Conservation (phyloP, 306 rosid genomes). For the Potentilla sterilis region DNA sequence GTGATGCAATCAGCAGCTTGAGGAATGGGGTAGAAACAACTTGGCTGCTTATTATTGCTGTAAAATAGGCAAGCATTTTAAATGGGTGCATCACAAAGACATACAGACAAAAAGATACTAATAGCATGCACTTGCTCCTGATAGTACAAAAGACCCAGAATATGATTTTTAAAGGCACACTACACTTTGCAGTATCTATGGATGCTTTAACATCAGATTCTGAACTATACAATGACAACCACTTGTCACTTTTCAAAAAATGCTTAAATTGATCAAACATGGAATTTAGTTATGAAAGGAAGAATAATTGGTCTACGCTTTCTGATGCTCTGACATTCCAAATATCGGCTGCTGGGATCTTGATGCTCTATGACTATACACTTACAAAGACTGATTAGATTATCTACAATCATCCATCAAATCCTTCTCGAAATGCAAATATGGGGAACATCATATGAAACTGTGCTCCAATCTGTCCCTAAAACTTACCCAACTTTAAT, state of each 20-base stretch:
- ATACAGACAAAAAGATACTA: slow-evolving; percentile 2
- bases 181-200: neutral
- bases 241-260: neutral
- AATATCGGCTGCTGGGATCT: neutral
- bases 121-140: slow-evolving; percentile 6
- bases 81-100: slow-evolving; percentile 9
- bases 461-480: neutral
- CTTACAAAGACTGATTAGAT: neutral
- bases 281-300: neutral
- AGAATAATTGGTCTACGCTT: neutral
- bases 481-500: neutral
- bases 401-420: neutral
- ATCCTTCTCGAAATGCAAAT: neutral
- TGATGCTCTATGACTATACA: neutral
- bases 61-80: slow-evolving; percentile 29
- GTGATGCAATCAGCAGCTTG: slow-evolving; percentile 90
- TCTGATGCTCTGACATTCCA: neutral
- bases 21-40: slow-evolving; percentile 98
- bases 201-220: neutral
- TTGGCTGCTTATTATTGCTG: slow-evolving; percentile 78
- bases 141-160: neutral
- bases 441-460: neutral
- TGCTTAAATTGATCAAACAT: neutral
- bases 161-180: neutral
- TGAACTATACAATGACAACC: slow-evolving; percentile 1